Percentiles rank a stretch among this genome's conserved stretches.
These are phyloP conservation scores for Prinsepia uniflora DNA, from an alignment of 306 rosid species.

Conservation along the genomic window DNA sequence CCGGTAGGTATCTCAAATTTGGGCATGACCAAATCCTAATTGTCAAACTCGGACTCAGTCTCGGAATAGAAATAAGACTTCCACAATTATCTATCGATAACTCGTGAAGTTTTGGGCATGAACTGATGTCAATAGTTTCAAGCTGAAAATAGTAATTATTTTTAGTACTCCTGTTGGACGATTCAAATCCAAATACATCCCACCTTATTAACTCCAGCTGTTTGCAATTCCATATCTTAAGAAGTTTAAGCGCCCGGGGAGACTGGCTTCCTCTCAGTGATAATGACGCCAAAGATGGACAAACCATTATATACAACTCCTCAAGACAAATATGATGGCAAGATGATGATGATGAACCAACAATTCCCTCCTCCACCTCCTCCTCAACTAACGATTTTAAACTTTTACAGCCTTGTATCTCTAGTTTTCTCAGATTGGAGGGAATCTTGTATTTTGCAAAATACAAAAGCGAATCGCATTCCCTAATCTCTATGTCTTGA, in stretches of 20 bases:
- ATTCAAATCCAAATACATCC: not conserved
- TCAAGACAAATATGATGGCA: conserved; percentile 2
- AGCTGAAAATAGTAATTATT: conserved; percentile 14
- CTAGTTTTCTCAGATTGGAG: not conserved
- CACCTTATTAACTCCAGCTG: conserved; percentile 30
- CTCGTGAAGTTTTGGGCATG: too few species aligned
- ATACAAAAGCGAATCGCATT: not conserved
- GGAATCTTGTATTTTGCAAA: conserved; percentile 2
- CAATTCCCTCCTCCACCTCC: not conserved
- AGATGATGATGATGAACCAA: not conserved
- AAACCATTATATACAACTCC: conserved; percentile 29
- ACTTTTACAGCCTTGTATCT: not conserved
- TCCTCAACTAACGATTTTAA: conserved; percentile 1
- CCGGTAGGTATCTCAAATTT: not conserved
- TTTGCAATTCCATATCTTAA: conserved; percentile 23
- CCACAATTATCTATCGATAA: too few species aligned
- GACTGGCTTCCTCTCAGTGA: conserved; percentile 26
- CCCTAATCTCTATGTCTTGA: not conserved
- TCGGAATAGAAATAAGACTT: too few species aligned
- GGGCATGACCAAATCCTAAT: too few species aligned
- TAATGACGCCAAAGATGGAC: conserved; percentile 33
- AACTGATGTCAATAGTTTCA: not conserved
- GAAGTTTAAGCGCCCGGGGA: conserved; percentile 15
- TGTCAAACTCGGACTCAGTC: too few species aligned
- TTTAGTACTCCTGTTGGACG: too few species aligned